phyloP scores from a whole-genome alignment of 148 eudicot species.

The Linanthus parryae region DNA sequence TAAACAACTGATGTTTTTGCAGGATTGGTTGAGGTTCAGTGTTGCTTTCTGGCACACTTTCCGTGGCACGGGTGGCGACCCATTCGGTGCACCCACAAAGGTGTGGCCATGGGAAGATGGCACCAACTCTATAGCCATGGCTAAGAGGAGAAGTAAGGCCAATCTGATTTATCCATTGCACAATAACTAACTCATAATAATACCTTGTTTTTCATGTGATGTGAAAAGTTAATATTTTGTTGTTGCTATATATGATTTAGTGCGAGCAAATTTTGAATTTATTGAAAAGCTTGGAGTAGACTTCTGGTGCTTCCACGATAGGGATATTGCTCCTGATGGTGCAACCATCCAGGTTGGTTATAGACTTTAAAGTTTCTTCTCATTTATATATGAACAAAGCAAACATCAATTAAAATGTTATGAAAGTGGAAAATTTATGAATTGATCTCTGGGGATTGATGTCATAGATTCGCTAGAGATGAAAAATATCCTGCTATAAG shows the following conservation, averaged over 20 bases:
- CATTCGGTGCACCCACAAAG: conserved; percentile 91
- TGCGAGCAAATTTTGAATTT: conserved; percentile 97
- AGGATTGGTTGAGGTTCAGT: conserved; percentile 99
- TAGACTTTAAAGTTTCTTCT: no score
- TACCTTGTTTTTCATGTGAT: no score
- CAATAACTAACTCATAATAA: no score
- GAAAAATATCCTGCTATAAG: no score
- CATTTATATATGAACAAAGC: no score
- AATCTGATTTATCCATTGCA: background rate
- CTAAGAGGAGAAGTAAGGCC: conserved; percentile 88
- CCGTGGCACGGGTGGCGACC: conserved; percentile 96
- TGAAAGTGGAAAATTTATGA: no score
- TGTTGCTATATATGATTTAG: conserved; percentile 38
- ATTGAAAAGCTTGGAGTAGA: conserved; percentile 94
- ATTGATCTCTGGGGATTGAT: no score
- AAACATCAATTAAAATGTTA: no score
- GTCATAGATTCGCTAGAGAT: no score
- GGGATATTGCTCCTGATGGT: conserved; percentile 97
- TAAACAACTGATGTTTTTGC: no score
- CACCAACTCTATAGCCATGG: conserved; percentile 87
- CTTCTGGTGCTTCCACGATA: conserved; percentile 95
- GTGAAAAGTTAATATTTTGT: no score
- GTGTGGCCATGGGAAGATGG: conserved; percentile 99
- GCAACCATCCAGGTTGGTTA: conserved; percentile 78
- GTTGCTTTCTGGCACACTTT: conserved; percentile 99